Base-by-base conservation (phyloP, 176 grass and related monocot species). In the Juncus inflexus region DNA sequence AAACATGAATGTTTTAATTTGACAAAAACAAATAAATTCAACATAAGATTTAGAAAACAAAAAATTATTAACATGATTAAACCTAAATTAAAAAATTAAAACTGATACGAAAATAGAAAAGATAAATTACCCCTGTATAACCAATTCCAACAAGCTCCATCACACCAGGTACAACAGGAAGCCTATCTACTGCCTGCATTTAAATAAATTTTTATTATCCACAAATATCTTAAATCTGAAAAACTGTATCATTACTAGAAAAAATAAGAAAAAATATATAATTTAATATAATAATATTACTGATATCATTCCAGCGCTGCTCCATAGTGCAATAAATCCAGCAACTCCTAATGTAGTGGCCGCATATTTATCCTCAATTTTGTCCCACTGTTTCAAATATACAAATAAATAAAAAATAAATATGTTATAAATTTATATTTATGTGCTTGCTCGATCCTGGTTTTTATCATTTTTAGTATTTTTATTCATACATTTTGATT, bases 391-490 rank as follows among this genome's bases (percentile, higher is more conserved):
- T 65, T 40, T 37, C 64, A 38, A 60, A 28, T 13, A n/a, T 36
- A 5, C 0, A 15, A 58, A 62, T 47, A 1, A 28, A 28, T 28
- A n/a, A 58, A 15, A 50, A 43, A 37, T 58, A 3, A 45, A 14
- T 3, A 56, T 39, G 11, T 42, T 55, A 8, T 2, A 65, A 28
- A 7, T 70, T 12, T 40, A 28, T 28, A 70, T 89, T 91, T 78
- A 91, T 97, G 79, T 97, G 80, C 69, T 89, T 74, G 91, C 16
- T 73, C 79, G 83, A 51, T 89, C 85, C 94, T 87, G 89, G 87
- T 97, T 57, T 65, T 40, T 37, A 69, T 16, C 52, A 28, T 13
- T 9, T 36, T 28, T 28, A 28, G 19, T 28, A 28, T 28, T 28
- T 28, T 1, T 28, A 28, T 28, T 28, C 19, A 28, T 28, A 28